phyloP scores from a whole-genome alignment of 495 filamentous ascomycete species.

The Aspergillus indologenus region DNA sequence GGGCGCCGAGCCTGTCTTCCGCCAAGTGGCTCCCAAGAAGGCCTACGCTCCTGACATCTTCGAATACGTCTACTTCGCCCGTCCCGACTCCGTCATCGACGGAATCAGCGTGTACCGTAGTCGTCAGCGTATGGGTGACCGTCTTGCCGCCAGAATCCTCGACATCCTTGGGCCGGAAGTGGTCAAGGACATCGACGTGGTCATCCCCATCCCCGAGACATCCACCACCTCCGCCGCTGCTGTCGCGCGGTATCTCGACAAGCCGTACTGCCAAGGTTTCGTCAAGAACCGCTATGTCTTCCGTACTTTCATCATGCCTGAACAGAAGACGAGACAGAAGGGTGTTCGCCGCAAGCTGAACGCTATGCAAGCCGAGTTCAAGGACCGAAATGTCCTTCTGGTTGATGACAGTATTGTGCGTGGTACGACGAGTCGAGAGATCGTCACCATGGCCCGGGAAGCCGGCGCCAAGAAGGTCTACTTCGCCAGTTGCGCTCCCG shows the following conservation, averaged over 20 bases:
- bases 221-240: conserved; percentile 80
- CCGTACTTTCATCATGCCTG: conserved; percentile 94
- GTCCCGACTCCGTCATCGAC: conserved; percentile 88
- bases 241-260: conserved; percentile 72
- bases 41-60: conserved; percentile 92
- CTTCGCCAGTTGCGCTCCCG: conserved; percentile 84
- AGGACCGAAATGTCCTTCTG: conserved; percentile 76
- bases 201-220: conserved; percentile 87
- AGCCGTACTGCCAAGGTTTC: conserved; percentile 80
- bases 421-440: conserved; percentile 87
- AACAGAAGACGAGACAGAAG: conserved; percentile 76
- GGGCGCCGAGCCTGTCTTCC: conserved; percentile 67
- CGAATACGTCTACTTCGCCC: conserved; percentile 73
- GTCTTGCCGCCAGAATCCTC: conserved; percentile 75
- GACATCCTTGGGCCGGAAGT: conserved; percentile 68
- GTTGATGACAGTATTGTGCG: conserved; percentile 94
- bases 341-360: conserved; percentile 60
- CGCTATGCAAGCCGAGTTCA: conserved; percentile 84
- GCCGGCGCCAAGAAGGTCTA: conserved; percentile 87
- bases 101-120: conserved; percentile 88
- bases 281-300: conserved; percentile 97
- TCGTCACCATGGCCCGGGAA: conserved; percentile 89
- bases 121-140: conserved; percentile 88
- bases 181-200: conserved; percentile 83
- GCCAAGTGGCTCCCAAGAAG: conserved; percentile 68